phyloP scores from a whole-genome alignment of 352 stramenopile species.

The Pythium biforme region DNA sequence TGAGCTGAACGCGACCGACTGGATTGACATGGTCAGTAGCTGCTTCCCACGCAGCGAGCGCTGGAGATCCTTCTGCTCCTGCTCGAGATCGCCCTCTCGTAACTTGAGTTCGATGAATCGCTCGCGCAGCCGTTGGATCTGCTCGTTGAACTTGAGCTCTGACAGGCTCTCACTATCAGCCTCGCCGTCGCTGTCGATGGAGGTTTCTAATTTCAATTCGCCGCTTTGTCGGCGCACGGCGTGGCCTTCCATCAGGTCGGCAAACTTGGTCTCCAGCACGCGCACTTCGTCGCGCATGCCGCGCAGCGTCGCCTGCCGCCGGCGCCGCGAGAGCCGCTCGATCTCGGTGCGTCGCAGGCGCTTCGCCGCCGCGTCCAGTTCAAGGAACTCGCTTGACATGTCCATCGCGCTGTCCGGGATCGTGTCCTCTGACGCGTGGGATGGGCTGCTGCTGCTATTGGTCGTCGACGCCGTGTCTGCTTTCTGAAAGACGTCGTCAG shows the following conservation, averaged over 20 bases:
- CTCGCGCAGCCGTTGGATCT: conserved; percentile 11
- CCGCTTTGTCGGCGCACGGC: background rate
- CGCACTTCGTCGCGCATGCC: conserved; percentile 17
- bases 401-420: background rate
- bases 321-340: conserved; percentile 20
- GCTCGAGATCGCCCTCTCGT: conserved; percentile 4
- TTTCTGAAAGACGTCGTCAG: background rate
- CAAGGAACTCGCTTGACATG: background rate
- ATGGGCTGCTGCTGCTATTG: conserved; percentile 8
- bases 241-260: conserved; percentile 7
- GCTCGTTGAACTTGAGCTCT: conserved; percentile 20
- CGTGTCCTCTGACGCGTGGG: background rate
- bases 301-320: conserved; percentile 14
- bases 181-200: conserved; percentile 2
- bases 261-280: conserved; percentile 13
- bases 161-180: background rate
- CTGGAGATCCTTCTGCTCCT: conserved; percentile 19
- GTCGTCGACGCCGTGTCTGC: background rate
- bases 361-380: conserved; percentile 11
- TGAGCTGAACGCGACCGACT: conserved; percentile 11
- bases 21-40: conserved; percentile 18
- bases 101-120: conserved; percentile 25
- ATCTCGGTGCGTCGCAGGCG: conserved; percentile 23
- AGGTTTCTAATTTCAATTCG: background rate
- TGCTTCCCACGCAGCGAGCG: conserved; percentile 11